These are phyloP conservation scores for Chenopodium suecicum DNA, from an alignment of 148 eudicot species.

Conservation along the genomic window DNA sequence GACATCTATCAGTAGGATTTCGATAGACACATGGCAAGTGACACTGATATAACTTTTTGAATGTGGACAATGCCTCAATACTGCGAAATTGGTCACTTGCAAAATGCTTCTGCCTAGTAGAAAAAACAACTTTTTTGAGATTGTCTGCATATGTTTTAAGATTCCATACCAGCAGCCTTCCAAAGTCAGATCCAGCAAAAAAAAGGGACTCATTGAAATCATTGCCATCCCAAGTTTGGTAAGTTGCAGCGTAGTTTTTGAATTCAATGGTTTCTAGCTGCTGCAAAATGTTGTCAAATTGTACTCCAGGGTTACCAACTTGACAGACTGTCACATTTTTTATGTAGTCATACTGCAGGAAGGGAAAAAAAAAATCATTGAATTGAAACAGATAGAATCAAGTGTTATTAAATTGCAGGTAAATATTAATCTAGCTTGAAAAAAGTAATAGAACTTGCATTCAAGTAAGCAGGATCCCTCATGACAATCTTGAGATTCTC, in stretches of 20 bases:
- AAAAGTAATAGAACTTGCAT: slow-evolving; percentile 8
- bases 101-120: not conserved
- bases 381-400: not conserved
- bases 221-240: slow-evolving; percentile 8
- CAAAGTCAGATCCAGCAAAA: not conserved
- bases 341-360: not conserved
- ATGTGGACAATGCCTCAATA: not conserved
- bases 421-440: not conserved
- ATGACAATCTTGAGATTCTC: not conserved
- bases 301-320: not conserved
- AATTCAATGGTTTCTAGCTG: slow-evolving; percentile 1
- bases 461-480: slow-evolving; percentile 1
- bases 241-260: not conserved
- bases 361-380: not conserved
- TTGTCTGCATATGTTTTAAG: not conserved
- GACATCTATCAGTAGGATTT: not conserved
- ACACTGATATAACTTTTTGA: not conserved
- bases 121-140: not conserved
- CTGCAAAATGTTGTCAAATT: not conserved
- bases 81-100: not conserved
- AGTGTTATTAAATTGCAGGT: not conserved
- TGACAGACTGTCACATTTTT: not conserved
- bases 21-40: not conserved
- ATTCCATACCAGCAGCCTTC: slow-evolving; percentile 13
- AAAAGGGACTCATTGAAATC: not conserved